Conservation (phyloP, 1,284 basidiomycete genomes). For the Filobasidium uniguttulatum region DNA sequence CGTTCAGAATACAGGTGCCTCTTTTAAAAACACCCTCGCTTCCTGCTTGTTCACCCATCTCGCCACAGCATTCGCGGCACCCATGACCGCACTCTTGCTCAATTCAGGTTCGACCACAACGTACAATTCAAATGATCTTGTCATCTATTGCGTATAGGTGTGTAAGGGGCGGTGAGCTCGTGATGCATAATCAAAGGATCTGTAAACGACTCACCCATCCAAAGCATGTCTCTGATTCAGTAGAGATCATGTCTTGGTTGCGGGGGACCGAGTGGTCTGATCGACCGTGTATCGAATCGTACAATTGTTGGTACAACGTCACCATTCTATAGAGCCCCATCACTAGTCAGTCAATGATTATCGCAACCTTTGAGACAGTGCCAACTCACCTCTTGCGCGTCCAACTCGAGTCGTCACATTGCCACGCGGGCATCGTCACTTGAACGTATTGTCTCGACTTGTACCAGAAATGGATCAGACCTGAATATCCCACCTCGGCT, state of each 20-base stretch:
- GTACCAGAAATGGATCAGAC: slow-evolving; percentile 85
- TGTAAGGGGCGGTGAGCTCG: not conserved
- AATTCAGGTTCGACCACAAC: slow-evolving; percentile 64
- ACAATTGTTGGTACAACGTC: slow-evolving; percentile 68
- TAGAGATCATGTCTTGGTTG: slow-evolving; percentile 71
- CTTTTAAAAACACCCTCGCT: slow-evolving; percentile 59
- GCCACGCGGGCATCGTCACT: slow-evolving; percentile 65
- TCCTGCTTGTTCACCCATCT: slow-evolving; percentile 86
- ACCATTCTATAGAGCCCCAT: slow-evolving; percentile 45
- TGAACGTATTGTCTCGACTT: slow-evolving; percentile 80
- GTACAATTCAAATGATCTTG: slow-evolving; percentile 83
- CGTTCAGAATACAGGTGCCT: slow-evolving; percentile 73
- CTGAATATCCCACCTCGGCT: slow-evolving; percentile 63
- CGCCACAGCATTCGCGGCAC: slow-evolving; percentile 73
- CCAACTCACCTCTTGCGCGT: slow-evolving; percentile 23
- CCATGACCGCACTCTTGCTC: slow-evolving; percentile 70
- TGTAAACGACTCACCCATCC: slow-evolving; percentile 37
- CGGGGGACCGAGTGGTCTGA: slow-evolving; percentile 57
- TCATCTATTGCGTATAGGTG: slow-evolving; percentile 49
- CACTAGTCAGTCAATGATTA: not conserved
- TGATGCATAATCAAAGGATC: not conserved
- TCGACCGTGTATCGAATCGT: slow-evolving; percentile 72
- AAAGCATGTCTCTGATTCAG: slow-evolving; percentile 71
- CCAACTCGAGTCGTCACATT: slow-evolving; percentile 50
- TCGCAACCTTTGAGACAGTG: not conserved